Conservation (phyloP, 257 asterid genomes). For the Solanum medicagineum region DNA sequence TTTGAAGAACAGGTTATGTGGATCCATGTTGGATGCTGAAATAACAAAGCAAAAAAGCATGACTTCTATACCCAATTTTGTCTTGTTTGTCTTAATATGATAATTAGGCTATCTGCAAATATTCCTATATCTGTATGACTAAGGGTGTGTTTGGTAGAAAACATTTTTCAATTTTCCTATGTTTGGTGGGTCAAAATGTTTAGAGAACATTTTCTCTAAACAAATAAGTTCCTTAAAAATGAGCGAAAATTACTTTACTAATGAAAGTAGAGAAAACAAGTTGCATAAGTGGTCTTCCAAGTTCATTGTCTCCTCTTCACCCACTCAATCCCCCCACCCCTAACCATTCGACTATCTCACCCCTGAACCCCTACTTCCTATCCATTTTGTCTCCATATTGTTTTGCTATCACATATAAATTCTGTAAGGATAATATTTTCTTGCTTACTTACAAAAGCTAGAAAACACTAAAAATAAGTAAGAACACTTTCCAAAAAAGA, state of each 20-base stretch:
- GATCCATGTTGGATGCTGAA: neutral
- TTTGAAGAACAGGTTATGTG: neutral
- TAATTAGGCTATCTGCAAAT: neutral
- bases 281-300: too few species aligned
- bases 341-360: neutral
- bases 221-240: too few species aligned
- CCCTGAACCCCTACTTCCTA: neutral
- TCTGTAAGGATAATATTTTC: neutral
- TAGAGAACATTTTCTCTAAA: too few species aligned
- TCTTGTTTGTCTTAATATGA: neutral
- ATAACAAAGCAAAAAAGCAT: neutral
- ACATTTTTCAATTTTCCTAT: too few species aligned
- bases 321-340: neutral
- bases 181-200: too few species aligned
- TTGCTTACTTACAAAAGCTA: neutral
- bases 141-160: too few species aligned
- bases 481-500: neutral
- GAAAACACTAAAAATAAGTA: neutral
- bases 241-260: too few species aligned
- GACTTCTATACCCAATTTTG: neutral
- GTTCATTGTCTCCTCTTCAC: neutral
- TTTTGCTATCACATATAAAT: neutral
- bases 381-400: neutral
- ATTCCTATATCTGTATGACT: neutral
- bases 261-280: too few species aligned